A percentile compares a stretch with the other conserved stretches of the same genome.
Conservation (phyloP, 129 eudicot genomes). For the Helianthus annuus region DNA sequence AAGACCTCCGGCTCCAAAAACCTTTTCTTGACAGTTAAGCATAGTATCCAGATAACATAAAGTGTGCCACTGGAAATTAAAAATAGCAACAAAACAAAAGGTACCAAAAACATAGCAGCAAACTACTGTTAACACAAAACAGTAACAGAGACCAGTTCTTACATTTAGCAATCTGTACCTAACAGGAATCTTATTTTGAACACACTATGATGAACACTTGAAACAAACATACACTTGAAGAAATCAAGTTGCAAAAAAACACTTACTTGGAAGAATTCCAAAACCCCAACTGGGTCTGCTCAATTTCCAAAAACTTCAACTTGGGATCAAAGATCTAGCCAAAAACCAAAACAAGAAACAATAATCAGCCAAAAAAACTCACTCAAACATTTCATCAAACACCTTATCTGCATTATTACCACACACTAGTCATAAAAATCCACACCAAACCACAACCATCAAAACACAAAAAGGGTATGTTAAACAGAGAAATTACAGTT, state of each 20-base stretch:
- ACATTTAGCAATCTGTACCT: too few relatives aligned
- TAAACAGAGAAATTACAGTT: slow-evolving; percentile 35
- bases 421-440: neutral
- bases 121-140: too few relatives aligned
- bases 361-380: slow-evolving; percentile 17
- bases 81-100: too few relatives aligned
- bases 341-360: slow-evolving; percentile 20
- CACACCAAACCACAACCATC: neutral
- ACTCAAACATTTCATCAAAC: slow-evolving; percentile 28
- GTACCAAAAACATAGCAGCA: too few relatives aligned
- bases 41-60: too few relatives aligned
- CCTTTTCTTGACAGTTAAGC: too few relatives aligned
- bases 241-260: neutral
- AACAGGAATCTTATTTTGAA: too few relatives aligned
- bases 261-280: slow-evolving; percentile 51
- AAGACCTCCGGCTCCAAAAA: too few relatives aligned
- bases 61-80: too few relatives aligned
- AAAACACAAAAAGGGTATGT: neutral
- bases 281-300: slow-evolving; percentile 52
- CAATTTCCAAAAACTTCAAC: slow-evolving; percentile 48
- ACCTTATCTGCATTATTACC: neutral
- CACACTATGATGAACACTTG: too few relatives aligned
- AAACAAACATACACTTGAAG: too few relatives aligned
- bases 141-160: too few relatives aligned
- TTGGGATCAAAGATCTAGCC: slow-evolving; percentile 62